Evolutionary conservation across 352 stramenopile species (phyloP).

Genomic region (Pythium catenulatum): DNA sequence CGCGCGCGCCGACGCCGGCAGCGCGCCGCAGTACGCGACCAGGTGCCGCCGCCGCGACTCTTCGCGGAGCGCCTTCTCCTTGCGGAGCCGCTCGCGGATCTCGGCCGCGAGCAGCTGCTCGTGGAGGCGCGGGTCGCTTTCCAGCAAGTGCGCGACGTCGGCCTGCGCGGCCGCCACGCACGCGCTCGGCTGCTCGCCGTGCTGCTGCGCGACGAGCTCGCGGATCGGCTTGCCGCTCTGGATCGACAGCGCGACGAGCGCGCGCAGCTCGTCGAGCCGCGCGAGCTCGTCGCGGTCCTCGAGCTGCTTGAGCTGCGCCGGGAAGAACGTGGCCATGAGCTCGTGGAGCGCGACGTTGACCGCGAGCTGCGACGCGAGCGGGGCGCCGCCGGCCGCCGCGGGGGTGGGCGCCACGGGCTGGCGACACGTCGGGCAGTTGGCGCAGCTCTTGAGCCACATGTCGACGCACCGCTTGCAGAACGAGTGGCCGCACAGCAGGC

Average conservation of each 20-base stretch:
- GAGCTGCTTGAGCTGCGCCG: slow-evolving; percentile 58
- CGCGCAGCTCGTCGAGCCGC: slow-evolving; percentile 60
- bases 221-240: slow-evolving; percentile 54
- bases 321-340: slow-evolving; percentile 61
- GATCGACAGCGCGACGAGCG: slow-evolving; percentile 61
- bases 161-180: slow-evolving; percentile 45
- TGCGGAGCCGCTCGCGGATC: slow-evolving; percentile 70
- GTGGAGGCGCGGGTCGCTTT: slow-evolving; percentile 65
- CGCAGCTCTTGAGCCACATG: slow-evolving; percentile 67
- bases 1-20: slow-evolving; percentile 14
- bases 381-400: too few relatives aligned
- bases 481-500: slow-evolving; percentile 69
- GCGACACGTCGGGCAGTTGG: slow-evolving; percentile 69
- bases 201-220: slow-evolving; percentile 58
- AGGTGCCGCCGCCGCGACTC: slow-evolving; percentile 65
- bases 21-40: slow-evolving; percentile 61
- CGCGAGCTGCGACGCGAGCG: too few relatives aligned
- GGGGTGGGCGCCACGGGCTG: slow-evolving; percentile 41
- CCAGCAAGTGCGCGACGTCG: slow-evolving; percentile 63
- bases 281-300: slow-evolving; percentile 60
- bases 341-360: slow-evolving; percentile 69
- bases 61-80: slow-evolving; percentile 68
- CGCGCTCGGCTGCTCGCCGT: slow-evolving; percentile 21
- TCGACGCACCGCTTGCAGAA: slow-evolving; percentile 72
- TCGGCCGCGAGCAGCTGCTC: slow-evolving; percentile 66